Conservation (phyloP, 2,329 filamentous ascomycete species). For the Penicillium rolfsii region DNA sequence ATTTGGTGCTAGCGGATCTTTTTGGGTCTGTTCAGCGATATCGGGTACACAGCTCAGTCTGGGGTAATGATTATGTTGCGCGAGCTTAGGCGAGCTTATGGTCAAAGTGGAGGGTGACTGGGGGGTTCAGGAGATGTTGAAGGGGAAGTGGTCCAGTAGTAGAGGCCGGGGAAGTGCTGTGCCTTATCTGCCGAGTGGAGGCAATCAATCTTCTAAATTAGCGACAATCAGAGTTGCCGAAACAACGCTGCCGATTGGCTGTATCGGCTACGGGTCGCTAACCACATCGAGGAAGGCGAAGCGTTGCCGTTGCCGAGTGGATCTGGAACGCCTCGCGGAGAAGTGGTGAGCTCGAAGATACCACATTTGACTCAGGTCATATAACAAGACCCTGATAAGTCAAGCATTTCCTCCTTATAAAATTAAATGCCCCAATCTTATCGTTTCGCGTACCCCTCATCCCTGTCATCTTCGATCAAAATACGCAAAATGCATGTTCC, state of each 20-base stretch:
- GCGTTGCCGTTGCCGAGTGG: constrained; percentile 18
- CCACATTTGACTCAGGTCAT: too few species aligned
- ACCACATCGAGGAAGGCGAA: constrained; percentile 7
- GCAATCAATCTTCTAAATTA: not conserved
- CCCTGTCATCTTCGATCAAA: not conserved
- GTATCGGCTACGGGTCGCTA: constrained; percentile 25
- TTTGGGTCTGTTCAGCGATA: constrained; percentile 2
- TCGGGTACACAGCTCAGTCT: not conserved
- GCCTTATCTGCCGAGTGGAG: constrained; percentile 22
- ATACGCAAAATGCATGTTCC: constrained; percentile 27
- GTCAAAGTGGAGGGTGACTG: not conserved
- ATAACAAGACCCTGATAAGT: not conserved
- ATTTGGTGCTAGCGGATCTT: constrained; percentile 7
- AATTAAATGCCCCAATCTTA: not conserved
- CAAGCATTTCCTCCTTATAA: not conserved
- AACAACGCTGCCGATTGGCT: constrained; percentile 27
- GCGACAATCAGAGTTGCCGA: constrained; percentile 20
- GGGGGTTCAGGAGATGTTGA: constrained; percentile 3
- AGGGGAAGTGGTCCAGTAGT: constrained; percentile 9
- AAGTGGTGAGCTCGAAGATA: not conserved
- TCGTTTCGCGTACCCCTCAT: not conserved
- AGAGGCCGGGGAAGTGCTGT: constrained; percentile 14
- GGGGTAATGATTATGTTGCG: constrained; percentile 11
- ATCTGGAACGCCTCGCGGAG: not conserved
- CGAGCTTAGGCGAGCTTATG: constrained; percentile 1